Conservation (phyloP, 441 rosid genomes). For the Populus tomentosa region DNA sequence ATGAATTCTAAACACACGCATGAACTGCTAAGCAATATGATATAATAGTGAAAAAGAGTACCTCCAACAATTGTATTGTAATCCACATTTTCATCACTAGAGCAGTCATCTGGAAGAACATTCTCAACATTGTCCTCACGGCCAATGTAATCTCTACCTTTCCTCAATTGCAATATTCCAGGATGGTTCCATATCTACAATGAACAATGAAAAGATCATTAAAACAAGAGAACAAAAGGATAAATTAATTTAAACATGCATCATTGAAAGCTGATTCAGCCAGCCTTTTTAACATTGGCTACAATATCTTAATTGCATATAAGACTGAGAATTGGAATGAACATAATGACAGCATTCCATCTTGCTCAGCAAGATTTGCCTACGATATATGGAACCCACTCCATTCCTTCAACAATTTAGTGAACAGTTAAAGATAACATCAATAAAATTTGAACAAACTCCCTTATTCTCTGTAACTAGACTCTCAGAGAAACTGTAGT, state of each 20-base stretch:
- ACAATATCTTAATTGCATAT: background rate
- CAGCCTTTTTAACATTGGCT: background rate
- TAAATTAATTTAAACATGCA: background rate
- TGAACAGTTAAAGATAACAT: background rate
- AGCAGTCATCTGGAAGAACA: constrained; percentile 74
- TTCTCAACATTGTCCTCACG: constrained; percentile 42
- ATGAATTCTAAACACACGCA: constrained; percentile 1
- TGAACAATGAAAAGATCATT: constrained; percentile 14
- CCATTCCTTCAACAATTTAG: background rate
- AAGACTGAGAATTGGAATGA: too few species aligned
- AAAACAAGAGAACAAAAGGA: constrained; percentile 6
- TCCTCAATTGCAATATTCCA: constrained; percentile 91
- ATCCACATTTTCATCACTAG: constrained; percentile 94
- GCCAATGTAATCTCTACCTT: constrained; percentile 58
- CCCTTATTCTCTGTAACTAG: background rate
- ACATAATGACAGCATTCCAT: background rate
- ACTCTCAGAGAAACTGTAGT: background rate
- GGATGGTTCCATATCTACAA: constrained; percentile 99
- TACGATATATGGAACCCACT: background rate
- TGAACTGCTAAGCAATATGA: constrained; percentile 1
- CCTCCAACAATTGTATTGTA: constrained; percentile 73
- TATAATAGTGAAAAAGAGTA: constrained; percentile 25
- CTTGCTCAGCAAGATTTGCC: background rate
- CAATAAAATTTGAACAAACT: background rate
- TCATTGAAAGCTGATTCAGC: background rate